These are phyloP conservation scores for Mrakia blollopis DNA, from an alignment of 768 basidiomycete genomes.

Conservation along the genomic window DNA sequence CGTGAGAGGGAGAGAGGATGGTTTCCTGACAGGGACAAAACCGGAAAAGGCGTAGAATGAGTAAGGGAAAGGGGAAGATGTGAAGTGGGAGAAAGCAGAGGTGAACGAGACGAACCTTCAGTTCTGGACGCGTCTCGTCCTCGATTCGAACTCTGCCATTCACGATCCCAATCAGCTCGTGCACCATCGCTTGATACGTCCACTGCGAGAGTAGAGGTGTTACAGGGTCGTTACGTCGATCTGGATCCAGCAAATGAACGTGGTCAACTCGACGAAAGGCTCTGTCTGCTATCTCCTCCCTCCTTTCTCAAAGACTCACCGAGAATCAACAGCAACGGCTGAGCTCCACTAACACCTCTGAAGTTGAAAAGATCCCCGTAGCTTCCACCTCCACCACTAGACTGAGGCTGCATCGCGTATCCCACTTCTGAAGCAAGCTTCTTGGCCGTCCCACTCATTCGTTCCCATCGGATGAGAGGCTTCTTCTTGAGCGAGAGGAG, in stretches of 20 bases:
- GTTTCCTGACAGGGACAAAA: constrained; percentile 74
- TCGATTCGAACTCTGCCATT: constrained; percentile 86
- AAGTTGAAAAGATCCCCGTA: constrained; percentile 86
- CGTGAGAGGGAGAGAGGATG: constrained; percentile 73
- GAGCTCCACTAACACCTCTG: constrained; percentile 72
- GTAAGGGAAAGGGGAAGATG: neutral
- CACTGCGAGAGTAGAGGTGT: constrained; percentile 94
- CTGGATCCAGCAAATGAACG: constrained; percentile 41
- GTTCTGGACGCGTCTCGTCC: constrained; percentile 78
- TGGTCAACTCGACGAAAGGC: neutral
- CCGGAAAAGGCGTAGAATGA: neutral
- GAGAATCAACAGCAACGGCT: constrained; percentile 79
- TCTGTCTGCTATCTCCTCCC: neutral
- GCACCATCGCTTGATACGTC: constrained; percentile 99
- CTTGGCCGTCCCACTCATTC: constrained; percentile 85
- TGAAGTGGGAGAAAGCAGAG: neutral
- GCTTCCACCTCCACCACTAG: constrained; percentile 61
- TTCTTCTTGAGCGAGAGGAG: constrained; percentile 94
- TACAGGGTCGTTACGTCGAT: constrained; percentile 93
- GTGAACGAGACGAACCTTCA: constrained; percentile 56
- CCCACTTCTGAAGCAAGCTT: constrained; percentile 73
- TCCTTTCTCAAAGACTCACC: constrained; percentile 37
- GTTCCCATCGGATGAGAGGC: constrained; percentile 88
- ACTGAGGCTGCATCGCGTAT: constrained; percentile 48
- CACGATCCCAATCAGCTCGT: constrained; percentile 86